Evolutionary conservation across 805 yeast species (phyloP).

Genomic region (Kodamaea kaohsiungensis): DNA sequence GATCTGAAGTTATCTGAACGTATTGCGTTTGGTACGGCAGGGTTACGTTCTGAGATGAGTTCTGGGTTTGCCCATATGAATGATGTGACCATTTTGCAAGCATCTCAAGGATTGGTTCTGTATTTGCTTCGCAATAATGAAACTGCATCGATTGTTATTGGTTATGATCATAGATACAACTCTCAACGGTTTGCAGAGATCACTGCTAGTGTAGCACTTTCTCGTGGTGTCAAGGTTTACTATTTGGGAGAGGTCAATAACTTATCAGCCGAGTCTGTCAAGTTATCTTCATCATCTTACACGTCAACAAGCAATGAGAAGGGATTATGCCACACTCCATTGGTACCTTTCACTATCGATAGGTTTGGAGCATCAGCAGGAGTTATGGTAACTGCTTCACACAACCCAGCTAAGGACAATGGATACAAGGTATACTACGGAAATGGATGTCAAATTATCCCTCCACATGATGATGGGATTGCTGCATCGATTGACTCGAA

Average conservation of each 20-base stretch:
- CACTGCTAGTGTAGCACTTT: slow-evolving; percentile 71
- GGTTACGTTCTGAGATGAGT: slow-evolving; percentile 82
- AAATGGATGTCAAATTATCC: slow-evolving; percentile 94
- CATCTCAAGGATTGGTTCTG: slow-evolving; percentile 77
- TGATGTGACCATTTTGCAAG: slow-evolving; percentile 83
- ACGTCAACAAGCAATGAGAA: neutral
- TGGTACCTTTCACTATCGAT: slow-evolving; percentile 87
- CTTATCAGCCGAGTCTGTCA: slow-evolving; percentile 29
- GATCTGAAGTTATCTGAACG: slow-evolving; percentile 55
- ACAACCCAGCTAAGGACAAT: slow-evolving; percentile 81
- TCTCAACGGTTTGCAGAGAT: slow-evolving; percentile 79
- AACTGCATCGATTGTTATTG: slow-evolving; percentile 61
- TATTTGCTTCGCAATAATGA: slow-evolving; percentile 37
- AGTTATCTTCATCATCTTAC: slow-evolving; percentile 7
- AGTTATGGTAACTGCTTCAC: slow-evolving; percentile 91
- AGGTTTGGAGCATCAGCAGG: slow-evolving; percentile 67
- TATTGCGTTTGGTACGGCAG: slow-evolving; percentile 91
- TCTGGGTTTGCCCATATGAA: slow-evolving; percentile 92
- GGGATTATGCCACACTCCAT: slow-evolving; percentile 72
- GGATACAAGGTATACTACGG: slow-evolving; percentile 94
- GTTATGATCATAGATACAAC: slow-evolving; percentile 88
- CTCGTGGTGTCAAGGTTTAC: slow-evolving; percentile 68
- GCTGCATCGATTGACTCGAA: slow-evolving; percentile 63
- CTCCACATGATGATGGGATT: slow-evolving; percentile 82
- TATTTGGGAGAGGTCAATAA: slow-evolving; percentile 48